These are phyloP conservation scores for Neopestalotiopsis sp. DNA, from an alignment of 2,329 filamentous ascomycete species.

Conservation along the genomic window DNA sequence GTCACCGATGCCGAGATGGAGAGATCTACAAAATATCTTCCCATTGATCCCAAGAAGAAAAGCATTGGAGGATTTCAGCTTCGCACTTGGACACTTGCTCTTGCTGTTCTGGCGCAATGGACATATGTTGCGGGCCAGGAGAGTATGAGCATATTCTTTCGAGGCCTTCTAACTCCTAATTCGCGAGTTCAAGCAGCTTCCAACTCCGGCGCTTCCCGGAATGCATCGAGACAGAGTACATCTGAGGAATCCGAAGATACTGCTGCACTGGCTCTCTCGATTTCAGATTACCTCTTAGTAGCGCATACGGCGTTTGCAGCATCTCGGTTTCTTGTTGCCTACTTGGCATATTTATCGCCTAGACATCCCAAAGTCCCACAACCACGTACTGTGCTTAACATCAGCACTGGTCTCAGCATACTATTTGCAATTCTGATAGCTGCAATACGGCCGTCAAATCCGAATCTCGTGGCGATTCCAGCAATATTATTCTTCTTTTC, in stretches of 20 bases:
- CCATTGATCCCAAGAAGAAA: conserved; percentile 55
- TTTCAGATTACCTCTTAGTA: conserved; percentile 71
- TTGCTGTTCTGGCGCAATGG: conserved; percentile 79
- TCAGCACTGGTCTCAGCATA: conserved; percentile 65
- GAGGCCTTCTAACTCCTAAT: conserved; percentile 50
- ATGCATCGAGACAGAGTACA: conserved; percentile 47
- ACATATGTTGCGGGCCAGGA: conserved; percentile 79
- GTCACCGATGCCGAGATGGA: conserved; percentile 61
- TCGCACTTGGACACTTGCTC: conserved; percentile 63
- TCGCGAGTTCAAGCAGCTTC: conserved; percentile 23
- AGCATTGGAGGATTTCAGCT: conserved; percentile 56
- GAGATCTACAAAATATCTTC: conserved; percentile 50
- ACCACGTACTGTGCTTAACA: conserved; percentile 71
- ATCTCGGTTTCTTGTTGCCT: conserved; percentile 72
- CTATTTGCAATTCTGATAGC: conserved; percentile 57
- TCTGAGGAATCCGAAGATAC: conserved; percentile 39
- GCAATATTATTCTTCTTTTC: conserved; percentile 77
- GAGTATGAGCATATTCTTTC: conserved; percentile 65
- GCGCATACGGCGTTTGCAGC: conserved; percentile 75
- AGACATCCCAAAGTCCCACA: conserved; percentile 58
- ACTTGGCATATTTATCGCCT: conserved; percentile 64
- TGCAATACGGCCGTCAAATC: conserved; percentile 47
- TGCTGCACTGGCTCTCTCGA: conserved; percentile 55
- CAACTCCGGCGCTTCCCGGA: conserved; percentile 28
- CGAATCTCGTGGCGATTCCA: conserved; percentile 61